Evolutionary conservation across 139 green algal genomes (phyloP).

Genomic region (Chlorella ohadii): DNA sequence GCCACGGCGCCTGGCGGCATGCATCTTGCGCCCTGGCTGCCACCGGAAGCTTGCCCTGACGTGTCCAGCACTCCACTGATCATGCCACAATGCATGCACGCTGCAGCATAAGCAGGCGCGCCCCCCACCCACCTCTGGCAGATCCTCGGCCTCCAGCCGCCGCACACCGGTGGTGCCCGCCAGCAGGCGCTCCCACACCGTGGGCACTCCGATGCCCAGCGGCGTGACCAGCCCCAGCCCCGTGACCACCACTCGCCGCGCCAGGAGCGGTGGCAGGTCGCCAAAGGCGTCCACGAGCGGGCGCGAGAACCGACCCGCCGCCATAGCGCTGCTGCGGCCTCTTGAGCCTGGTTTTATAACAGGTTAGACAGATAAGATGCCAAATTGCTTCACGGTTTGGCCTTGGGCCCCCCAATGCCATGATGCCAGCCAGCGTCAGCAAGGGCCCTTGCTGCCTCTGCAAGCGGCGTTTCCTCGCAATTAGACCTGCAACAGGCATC

Average conservation of each 20-base stretch:
- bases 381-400: no score
- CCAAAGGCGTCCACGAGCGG: constrained; percentile 41
- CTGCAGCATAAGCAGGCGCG: not conserved
- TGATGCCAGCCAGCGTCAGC: no score
- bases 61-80: no score
- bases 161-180: constrained; percentile 69
- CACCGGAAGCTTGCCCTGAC: no score
- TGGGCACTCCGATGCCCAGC: constrained; percentile 71
- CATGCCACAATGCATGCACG: not conserved
- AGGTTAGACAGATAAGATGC: no score
- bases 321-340: not conserved
- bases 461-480: no score
- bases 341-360: no score
- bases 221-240: constrained; percentile 90
- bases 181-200: constrained; percentile 77
- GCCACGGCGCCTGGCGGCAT: not conserved
- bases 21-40: not conserved
- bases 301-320: not conserved
- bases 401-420: no score
- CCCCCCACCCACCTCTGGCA: constrained; percentile 67
- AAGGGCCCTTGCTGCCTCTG: no score
- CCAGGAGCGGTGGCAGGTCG: not conserved
- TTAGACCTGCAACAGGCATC: no score
- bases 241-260: constrained; percentile 84
- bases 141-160: constrained; percentile 65